Conservation (phyloP, 306 rosid species). For the Senna tora region DNA sequence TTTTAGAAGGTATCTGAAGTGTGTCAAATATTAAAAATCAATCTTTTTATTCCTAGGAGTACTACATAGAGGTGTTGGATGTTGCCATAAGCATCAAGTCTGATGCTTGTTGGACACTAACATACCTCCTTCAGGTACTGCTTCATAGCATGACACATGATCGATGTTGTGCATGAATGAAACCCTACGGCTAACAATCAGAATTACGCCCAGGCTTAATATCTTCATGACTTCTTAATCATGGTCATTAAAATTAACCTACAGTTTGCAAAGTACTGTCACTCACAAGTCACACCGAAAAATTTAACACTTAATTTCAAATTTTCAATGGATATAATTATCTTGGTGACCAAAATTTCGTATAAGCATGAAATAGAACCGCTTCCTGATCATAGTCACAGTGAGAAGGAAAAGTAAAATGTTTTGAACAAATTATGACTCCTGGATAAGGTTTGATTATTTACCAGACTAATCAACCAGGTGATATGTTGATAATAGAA, state of each 20-base stretch:
- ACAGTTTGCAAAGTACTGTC: background rate
- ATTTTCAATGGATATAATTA: conserved; percentile 21
- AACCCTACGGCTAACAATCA: conserved; percentile 17
- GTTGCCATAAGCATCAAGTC: background rate
- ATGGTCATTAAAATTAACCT: background rate
- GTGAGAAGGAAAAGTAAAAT: conserved; percentile 5
- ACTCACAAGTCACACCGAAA: no score
- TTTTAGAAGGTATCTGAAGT: background rate
- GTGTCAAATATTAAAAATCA: background rate
- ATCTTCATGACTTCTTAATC: conserved; percentile 1
- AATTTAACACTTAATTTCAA: conserved; percentile 22
- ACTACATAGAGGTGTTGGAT: background rate
- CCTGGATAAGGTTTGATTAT: background rate
- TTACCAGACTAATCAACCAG: conserved; percentile 28
- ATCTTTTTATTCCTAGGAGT: background rate
- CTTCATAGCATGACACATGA: conserved; percentile 27
- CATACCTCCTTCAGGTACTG: background rate
- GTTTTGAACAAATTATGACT: conserved; percentile 3
- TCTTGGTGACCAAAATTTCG: conserved; percentile 13
- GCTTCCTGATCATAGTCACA: conserved; percentile 5
- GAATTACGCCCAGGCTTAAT: conserved; percentile 2
- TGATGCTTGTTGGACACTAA: background rate
- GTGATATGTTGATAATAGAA: conserved; percentile 19
- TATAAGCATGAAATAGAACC: background rate
- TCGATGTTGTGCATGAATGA: background rate